Evolutionary conservation across 1,284 basidiomycete species (phyloP), one percentile per base, ranked within the genome.

Genomic region (Malassezia cuniculi): DNA sequence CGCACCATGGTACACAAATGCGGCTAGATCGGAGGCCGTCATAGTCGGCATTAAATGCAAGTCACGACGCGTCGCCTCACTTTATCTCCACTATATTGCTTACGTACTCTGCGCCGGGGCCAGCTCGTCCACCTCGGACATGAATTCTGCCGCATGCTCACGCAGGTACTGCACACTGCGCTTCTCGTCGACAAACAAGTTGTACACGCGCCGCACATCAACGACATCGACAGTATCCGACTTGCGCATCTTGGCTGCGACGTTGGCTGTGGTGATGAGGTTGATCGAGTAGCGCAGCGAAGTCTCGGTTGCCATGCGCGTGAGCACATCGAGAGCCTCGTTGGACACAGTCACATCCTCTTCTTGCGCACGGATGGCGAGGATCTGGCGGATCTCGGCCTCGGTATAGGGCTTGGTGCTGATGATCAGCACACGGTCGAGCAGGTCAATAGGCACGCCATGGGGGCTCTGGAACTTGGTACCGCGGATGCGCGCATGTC

Each of bases 341-440:
- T 75, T 60, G 3, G 78, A 75, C 17, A 95, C 73, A n/a, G 76
- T 77, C 8, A 94, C 89, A 57, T 97, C 90, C 69, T 97, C 90
- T 69, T 97, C 90, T 69, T 89, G 80, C 51, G 84, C 87, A 47
- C 85, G 85, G 56, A 95, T 94, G 58, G 82, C 78, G 52, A 95
- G 80, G 60, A 97, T 97, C 68, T 90, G 78, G 55, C 78, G 75
- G 39, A 93, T 80, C 48, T 95, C 90, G 7, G 80, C 80, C 32
- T 79, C 75, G 5, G 74, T 70, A 68, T 97, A 97, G n/a, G 81
- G 78, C 57, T 80, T 79, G 14, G 90, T 97, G 66, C 80, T 82
- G 69, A 97, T 87, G 60, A 97, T 97, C 50, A 97, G 73, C 35
- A 93, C 82, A 26, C 90, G 79, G 70, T 95, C 90, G 39, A 97